These are phyloP conservation scores for Allodekkera sacchari DNA, from an alignment of 805 yeast species.

Conservation along the genomic window DNA sequence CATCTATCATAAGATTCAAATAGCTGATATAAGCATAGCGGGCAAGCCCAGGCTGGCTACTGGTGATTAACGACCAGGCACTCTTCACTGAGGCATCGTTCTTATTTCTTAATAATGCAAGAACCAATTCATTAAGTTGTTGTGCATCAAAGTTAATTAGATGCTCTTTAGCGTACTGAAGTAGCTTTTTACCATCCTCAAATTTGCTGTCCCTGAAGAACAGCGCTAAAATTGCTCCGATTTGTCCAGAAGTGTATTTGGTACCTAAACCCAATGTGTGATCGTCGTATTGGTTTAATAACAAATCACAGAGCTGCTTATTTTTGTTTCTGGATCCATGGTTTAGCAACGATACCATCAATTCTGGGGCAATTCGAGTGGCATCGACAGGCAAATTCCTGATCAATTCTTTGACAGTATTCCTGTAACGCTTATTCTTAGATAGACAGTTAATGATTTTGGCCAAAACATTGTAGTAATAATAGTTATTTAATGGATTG, in stretches of 20 bases:
- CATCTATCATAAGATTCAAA: constrained; percentile 21
- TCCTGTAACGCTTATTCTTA: constrained; percentile 21
- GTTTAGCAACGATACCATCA: constrained; percentile 24
- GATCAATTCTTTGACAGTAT: constrained; percentile 18
- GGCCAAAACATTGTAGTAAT: constrained; percentile 20
- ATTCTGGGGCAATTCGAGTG: constrained; percentile 23
- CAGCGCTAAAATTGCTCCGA: constrained; percentile 22
- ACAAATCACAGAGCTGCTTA: constrained; percentile 16
- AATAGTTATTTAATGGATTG: constrained; percentile 20
- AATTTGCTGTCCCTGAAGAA: constrained; percentile 19
- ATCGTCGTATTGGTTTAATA: constrained; percentile 19
- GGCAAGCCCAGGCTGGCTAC: constrained; percentile 11
- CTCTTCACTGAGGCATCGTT: constrained; percentile 6
- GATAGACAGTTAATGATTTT: constrained; percentile 21
- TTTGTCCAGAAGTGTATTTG: constrained; percentile 20
- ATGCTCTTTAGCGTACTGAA: constrained; percentile 18
- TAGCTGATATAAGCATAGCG: constrained; percentile 21
- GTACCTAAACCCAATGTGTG: constrained; percentile 14
- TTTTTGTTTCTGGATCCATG: constrained; percentile 22
- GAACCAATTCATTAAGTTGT: constrained; percentile 25
- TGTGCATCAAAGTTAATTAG: constrained; percentile 16
- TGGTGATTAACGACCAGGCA: constrained; percentile 23
- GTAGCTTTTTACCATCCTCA: constrained; percentile 21
- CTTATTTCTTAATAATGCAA: constrained; percentile 14
- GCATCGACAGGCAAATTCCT: constrained; percentile 26